Evolutionary conservation across 2,329 filamentous ascomycete species (phyloP).

Genomic region (Pseudocercospora macadamiae): DNA sequence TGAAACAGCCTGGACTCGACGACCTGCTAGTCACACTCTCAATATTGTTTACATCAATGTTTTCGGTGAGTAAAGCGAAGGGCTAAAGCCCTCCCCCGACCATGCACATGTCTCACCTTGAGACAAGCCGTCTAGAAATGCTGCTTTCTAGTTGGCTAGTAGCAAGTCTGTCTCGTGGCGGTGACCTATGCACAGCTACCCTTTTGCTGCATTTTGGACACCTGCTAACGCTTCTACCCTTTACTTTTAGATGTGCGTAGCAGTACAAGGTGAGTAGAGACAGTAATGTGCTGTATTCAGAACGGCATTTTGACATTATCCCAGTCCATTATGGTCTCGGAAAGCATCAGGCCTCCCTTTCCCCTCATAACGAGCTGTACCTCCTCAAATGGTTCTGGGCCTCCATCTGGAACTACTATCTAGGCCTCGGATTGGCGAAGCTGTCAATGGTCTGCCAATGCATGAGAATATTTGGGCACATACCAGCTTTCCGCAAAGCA

Average conservation of each 20-base stretch:
- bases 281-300: not conserved
- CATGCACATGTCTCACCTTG: too few relatives aligned
- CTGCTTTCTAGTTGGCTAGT: too few relatives aligned
- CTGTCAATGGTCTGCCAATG: conserved; percentile 24
- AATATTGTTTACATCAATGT: not conserved
- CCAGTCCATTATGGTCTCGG: conserved; percentile 27
- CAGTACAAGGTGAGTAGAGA: conserved; percentile 9
- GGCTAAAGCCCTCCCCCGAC: too few relatives aligned
- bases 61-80: too few relatives aligned
- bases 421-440: conserved; percentile 25
- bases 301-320: not conserved
- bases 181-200: too few relatives aligned
- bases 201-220: too few relatives aligned
- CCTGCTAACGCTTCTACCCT: not conserved
- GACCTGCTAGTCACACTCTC: conserved; percentile 3
- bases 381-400: conserved; percentile 22
- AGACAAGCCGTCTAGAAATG: too few relatives aligned
- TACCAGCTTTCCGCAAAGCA: conserved; percentile 19
- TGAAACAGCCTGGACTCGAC: conserved; percentile 20
- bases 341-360: conserved; percentile 20
- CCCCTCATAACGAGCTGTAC: conserved; percentile 12
- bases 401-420: conserved; percentile 22
- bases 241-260: conserved; percentile 7
- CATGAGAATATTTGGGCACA: conserved; percentile 28
- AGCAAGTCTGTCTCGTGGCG: too few relatives aligned